Evolutionary conservation across 2,329 filamentous ascomycete species (phyloP).

Genomic region (Orbilia brochopaga): DNA sequence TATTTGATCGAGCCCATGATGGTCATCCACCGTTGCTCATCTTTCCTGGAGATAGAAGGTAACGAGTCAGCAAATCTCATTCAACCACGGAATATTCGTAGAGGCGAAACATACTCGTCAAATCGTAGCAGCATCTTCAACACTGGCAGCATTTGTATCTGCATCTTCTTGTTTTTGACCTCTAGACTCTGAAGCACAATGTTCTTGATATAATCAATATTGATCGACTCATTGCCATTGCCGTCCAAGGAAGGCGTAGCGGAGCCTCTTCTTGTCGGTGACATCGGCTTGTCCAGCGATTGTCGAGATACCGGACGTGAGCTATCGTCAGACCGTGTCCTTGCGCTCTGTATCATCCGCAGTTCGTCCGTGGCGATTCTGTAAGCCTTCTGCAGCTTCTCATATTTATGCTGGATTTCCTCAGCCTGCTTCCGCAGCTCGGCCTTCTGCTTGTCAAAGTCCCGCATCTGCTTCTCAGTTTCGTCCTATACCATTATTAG

Average conservation of each 20-base stretch:
- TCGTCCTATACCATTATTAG: conserved; percentile 64
- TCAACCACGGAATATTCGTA: conserved; percentile 48
- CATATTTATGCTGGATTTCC: conserved; percentile 75
- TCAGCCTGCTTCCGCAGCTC: conserved; percentile 79
- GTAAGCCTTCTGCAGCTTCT: conserved; percentile 76
- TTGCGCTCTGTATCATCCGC: conserved; percentile 53
- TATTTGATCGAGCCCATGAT: conserved; percentile 65
- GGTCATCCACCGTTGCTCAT: conserved; percentile 85
- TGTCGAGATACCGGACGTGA: conserved; percentile 38
- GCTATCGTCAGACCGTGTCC: conserved; percentile 36
- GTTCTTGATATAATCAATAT: conserved; percentile 76
- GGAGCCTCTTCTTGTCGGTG: conserved; percentile 40
- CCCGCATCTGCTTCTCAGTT: conserved; percentile 80
- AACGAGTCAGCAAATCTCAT: conserved; percentile 56
- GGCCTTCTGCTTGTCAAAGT: conserved; percentile 80
- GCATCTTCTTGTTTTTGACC: conserved; percentile 76
- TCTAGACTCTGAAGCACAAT: conserved; percentile 81
- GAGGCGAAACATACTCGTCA: conserved; percentile 59
- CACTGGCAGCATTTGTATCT: conserved; percentile 77
- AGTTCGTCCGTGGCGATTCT: conserved; percentile 59
- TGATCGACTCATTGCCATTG: conserved; percentile 55
- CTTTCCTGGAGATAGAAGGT: conserved; percentile 62
- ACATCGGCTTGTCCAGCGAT: conserved; percentile 42
- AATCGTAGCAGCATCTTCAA: conserved; percentile 77
- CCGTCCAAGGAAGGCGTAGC: conserved; percentile 43